Conservation (phyloP, 768 basidiomycete species). For the Mycena amicta region DNA sequence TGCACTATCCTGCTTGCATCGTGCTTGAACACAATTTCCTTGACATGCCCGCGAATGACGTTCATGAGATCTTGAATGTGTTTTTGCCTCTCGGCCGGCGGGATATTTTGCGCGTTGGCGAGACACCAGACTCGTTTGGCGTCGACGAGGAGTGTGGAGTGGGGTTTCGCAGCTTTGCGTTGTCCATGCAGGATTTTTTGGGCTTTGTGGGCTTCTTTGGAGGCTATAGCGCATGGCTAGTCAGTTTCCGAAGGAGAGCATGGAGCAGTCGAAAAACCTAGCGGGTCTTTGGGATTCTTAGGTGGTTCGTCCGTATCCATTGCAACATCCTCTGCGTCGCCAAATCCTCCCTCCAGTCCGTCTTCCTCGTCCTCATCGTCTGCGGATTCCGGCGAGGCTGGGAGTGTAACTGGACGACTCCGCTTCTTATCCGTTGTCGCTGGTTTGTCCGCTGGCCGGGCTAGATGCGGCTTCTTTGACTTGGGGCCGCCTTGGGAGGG, state of each 20-base stretch:
- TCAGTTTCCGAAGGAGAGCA: conserved; percentile 1
- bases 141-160: conserved; percentile 66
- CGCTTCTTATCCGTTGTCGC: conserved; percentile 47
- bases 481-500: conserved; percentile 48
- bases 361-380: conserved; percentile 41
- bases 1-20: conserved; percentile 88
- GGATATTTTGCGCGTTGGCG: conserved; percentile 71
- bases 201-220: conserved; percentile 70
- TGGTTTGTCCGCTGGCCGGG: conserved; percentile 36
- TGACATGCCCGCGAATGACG: conserved; percentile 77
- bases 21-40: conserved; percentile 88
- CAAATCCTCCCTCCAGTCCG: conserved; percentile 33
- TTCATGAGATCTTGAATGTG: conserved; percentile 75
- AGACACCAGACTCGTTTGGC: conserved; percentile 81
- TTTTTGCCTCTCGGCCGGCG: conserved; percentile 70
- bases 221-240: conserved; percentile 39
- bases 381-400: conserved; percentile 39
- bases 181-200: conserved; percentile 70
- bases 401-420: conserved; percentile 59
- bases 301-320: conserved; percentile 33
- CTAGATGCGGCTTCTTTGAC: conserved; percentile 55
- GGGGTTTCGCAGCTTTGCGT: conserved; percentile 76
- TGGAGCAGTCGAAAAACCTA: conserved; percentile 45
- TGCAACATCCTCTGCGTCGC: conserved; percentile 32
- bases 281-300: conserved; percentile 50